Conservation (phyloP, 371 early-diverging fungal species). For the Batrachochytrium dendrobatidis region DNA sequence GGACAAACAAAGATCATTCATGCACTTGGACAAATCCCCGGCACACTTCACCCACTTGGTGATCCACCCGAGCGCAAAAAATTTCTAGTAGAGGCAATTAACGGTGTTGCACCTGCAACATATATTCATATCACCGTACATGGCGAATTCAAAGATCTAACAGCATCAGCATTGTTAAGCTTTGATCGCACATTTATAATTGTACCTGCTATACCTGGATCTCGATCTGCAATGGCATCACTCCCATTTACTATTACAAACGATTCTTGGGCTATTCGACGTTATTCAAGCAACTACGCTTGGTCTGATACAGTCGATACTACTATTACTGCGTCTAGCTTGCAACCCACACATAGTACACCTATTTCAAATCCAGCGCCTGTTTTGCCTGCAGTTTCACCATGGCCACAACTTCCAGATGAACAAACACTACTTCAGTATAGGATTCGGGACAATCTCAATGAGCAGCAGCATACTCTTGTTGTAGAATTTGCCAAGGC, state of each 20-base stretch:
- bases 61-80: slow-evolving; percentile 34
- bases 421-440: not conserved
- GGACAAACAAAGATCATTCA: slow-evolving; percentile 24
- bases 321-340: not conserved
- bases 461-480: slow-evolving; percentile 19
- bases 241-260: slow-evolving; percentile 47
- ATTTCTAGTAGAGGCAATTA: slow-evolving; percentile 46
- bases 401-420: not conserved
- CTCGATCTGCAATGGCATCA: slow-evolving; percentile 33
- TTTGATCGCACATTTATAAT: slow-evolving; percentile 52
- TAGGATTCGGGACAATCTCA: not conserved
- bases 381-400: not conserved
- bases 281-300: slow-evolving; percentile 35
- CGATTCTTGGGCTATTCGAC: slow-evolving; percentile 47
- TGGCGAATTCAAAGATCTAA: slow-evolving; percentile 52
- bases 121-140: slow-evolving; percentile 33
- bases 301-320: slow-evolving; percentile 11
- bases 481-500: slow-evolving; percentile 20
- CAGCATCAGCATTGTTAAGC: slow-evolving; percentile 17
- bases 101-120: slow-evolving; percentile 16
- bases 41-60: slow-evolving; percentile 34
- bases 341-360: not conserved
- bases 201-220: slow-evolving; percentile 42
- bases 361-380: slow-evolving; percentile 4
- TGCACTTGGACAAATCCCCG: slow-evolving; percentile 36